phyloP scores from a whole-genome alignment of 306 rosid species.

The Glycine tomentella region DNA sequence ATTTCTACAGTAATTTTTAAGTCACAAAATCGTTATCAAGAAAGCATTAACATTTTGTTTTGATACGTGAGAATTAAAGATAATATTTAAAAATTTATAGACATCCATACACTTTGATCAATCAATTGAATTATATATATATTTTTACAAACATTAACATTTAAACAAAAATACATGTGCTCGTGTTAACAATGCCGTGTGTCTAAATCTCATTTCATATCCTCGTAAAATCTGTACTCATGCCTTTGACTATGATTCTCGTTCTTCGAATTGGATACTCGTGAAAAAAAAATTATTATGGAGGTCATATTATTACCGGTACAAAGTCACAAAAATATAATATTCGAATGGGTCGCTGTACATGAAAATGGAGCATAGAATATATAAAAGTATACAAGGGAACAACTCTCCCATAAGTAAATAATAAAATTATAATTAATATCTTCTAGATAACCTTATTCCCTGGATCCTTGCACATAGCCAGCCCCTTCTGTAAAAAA shows the following conservation, averaged over 20 bases:
- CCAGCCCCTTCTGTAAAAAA: not conserved
- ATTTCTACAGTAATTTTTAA: too few relatives aligned
- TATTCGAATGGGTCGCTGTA: not conserved
- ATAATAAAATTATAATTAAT: not conserved
- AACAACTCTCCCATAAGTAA: not conserved
- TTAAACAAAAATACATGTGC: not conserved
- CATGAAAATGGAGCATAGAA: slow-evolving; percentile 4
- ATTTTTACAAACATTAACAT: not conserved
- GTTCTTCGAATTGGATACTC: not conserved
- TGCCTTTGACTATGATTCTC: not conserved
- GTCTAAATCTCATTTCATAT: not conserved
- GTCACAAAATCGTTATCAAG: too few relatives aligned
- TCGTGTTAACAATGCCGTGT: not conserved
- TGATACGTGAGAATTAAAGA: not conserved
- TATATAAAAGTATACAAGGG: not conserved
- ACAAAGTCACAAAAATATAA: not conserved
- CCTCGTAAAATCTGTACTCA: not conserved
- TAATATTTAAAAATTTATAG: too few relatives aligned
- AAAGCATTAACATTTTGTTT: too few relatives aligned
- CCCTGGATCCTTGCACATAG: too few relatives aligned
- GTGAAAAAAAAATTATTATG: not conserved
- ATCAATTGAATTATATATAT: too few relatives aligned
- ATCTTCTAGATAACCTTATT: too few relatives aligned
- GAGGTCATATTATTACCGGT: not conserved
- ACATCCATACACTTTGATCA: too few relatives aligned